Conservation (phyloP, 148 eudicot species). For the Arctostaphylos glauca region DNA sequence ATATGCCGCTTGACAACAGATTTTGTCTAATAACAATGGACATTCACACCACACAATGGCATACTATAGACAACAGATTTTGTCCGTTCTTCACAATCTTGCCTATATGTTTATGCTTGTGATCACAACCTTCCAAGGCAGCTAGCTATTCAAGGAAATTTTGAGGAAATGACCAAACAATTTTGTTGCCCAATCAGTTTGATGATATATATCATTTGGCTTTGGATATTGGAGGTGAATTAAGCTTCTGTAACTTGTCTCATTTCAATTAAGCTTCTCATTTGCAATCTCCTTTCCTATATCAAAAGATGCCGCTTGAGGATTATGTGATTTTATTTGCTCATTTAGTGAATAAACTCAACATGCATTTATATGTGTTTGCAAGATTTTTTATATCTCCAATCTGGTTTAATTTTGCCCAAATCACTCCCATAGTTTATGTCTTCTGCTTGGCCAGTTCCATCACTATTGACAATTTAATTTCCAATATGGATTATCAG, state of each 20-base stretch:
- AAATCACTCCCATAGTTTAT: no score
- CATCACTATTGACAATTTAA: no score
- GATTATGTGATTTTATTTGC: background rate
- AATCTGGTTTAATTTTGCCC: background rate
- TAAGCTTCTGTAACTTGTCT: no score
- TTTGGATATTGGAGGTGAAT: constrained; percentile 90
- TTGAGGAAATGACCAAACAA: constrained; percentile 88
- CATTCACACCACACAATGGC: no score
- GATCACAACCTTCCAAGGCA: constrained; percentile 28
- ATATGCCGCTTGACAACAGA: background rate
- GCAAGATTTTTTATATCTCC: background rate
- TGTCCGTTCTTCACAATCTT: background rate
- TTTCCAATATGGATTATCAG: no score
- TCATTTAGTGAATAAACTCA: background rate
- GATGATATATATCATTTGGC: constrained; percentile 98
- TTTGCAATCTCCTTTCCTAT: background rate
- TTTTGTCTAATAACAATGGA: no score
- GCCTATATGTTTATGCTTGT: background rate
- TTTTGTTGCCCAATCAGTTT: constrained; percentile 92
- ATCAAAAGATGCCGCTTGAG: background rate
- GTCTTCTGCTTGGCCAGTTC: no score
- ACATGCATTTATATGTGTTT: background rate
- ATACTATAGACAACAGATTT: no score
- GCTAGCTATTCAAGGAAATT: constrained; percentile 81
- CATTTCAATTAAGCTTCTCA: no score